Evolutionary conservation across 192 early-diverging fungal species (phyloP).

Genomic region (Entomortierella parvispora): DNA sequence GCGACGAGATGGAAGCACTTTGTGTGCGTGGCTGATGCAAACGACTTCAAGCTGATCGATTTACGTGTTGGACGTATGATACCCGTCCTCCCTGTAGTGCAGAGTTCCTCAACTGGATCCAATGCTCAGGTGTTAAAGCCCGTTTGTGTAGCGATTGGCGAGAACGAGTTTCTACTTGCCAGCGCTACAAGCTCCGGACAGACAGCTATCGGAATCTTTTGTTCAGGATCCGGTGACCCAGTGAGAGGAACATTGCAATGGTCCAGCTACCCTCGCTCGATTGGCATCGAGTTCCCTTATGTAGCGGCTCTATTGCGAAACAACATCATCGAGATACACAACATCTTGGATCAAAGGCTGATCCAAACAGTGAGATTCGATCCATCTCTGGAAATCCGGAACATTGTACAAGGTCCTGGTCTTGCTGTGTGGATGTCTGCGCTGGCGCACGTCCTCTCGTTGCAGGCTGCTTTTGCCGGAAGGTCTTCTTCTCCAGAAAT

Average conservation of each 20-base stretch:
- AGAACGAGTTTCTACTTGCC: conserved; percentile 79
- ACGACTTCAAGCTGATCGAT: conserved; percentile 78
- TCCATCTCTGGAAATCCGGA: conserved; percentile 54
- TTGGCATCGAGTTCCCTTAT: conserved; percentile 82
- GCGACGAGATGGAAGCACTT: conserved; percentile 62
- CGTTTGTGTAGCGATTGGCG: conserved; percentile 65
- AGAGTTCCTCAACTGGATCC: conserved; percentile 18
- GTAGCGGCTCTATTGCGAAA: conserved; percentile 73
- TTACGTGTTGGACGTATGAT: conserved; percentile 37
- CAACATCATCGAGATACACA: conserved; percentile 80
- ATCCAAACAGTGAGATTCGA: conserved; percentile 64
- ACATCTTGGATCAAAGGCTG: conserved; percentile 70
- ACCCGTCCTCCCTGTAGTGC: conserved; percentile 34
- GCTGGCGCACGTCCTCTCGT: conserved; percentile 44
- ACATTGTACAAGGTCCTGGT: conserved; percentile 63
- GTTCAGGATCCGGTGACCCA: conserved; percentile 73
- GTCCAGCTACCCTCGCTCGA: conserved; percentile 59
- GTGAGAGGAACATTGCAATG: conserved; percentile 72
- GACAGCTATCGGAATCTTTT: conserved; percentile 78
- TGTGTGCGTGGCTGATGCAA: conserved; percentile 75
- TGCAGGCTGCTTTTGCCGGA: conserved; percentile 2
- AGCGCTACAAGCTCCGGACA: conserved; percentile 45
- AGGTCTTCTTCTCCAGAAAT: not conserved
- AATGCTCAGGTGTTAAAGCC: conserved; percentile 59
- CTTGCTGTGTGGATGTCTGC: conserved; percentile 59